Base-by-base conservation (phyloP, 805 yeast species). In the Zygosaccharomyces rouxii region DNA sequence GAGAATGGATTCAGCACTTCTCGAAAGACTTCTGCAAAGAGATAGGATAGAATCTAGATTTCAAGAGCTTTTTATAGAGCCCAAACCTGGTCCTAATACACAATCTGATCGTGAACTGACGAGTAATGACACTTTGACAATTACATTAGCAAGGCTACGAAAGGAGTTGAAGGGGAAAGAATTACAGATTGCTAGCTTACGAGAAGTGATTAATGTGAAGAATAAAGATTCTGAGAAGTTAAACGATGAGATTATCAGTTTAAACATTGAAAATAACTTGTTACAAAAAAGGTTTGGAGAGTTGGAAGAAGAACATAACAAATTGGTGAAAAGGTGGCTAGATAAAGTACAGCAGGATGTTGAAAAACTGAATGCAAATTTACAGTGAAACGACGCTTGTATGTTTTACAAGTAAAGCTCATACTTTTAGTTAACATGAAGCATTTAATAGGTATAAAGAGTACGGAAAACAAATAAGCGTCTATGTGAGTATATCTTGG, bases 221-320 rank as follows among this genome's bases (percentile, higher is more conserved):
- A 75, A 80, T 45, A 75, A 75, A 54, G 74, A 82, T 4, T 74
- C 81, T 16, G 86, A 80, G 51, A 68, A 75, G 28, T 63, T 83
- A 38, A 83, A 83, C 50, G 90, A 87, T 58, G 94, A 86, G 57
- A 69, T 83, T 25, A 70, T 86, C 16, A 75, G 82, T 0, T 58
- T 74, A 51, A 77, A 79, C 45, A 80, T 87, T 35, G 89, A 84
- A 58, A 70, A 67, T 46, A 72, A 71, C 47, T 42, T 72, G 5
- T 50, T 72, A 16, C 59, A 63, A 35, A 66, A 61, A 19, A 64
- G 62, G 41, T 64, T 75, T 6, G 58, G 56, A 2, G 60, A 64
- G 23, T 57, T 82, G 22, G 70, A 66, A 45, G 54, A 51, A 13
- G 87, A 83, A 51, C 79, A 81, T 55, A 69, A 73, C 5, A 67